Evolutionary conservation across 108 stramenopile genomes (phyloP), one percentile per base, ranked within the genome.

Genomic region (Cyclotella choctawhatcheeana): DNA sequence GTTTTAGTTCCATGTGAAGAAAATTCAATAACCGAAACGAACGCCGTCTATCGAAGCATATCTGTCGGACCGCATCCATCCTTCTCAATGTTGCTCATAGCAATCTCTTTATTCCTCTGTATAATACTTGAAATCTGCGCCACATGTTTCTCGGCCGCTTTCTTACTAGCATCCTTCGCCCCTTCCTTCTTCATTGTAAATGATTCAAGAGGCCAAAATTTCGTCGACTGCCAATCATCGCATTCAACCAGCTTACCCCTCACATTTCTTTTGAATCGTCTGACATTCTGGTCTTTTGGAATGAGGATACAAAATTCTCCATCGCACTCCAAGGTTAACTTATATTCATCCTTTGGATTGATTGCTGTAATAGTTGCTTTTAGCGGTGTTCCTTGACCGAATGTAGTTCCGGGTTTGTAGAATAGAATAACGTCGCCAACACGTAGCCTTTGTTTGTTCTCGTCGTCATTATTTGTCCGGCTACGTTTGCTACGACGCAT

Each of bases 31-130:
- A n/a, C n/a, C n/a, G n/a, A n/a, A n/a, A n/a, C n/a, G n/a, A n/a
- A 43, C 40, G 40, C 40, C 13, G n/a, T 22, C 56, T 58, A 58
- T 18, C 56, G 12, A 34, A 58, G 18, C 56, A 58, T 29, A 34
- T 58, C 56, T 5, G 56, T 58, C 5, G 56, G 56, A 17, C 56
- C 56, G 7, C 56, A 58, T 10, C 56, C 56, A 58, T 58, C 56
- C 32, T 25, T 14, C 7, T 58, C 56, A 58, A 58, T 58, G 1
- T 31, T 34, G 30, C 32, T 25, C 25, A 58, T 58, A 7, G 32
- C 56, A 29, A 32, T 8, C 16, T 31, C 32, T 32, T 32, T 58
- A 18, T 58, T 29, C 56, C 32, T 58, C 0, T 58, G 30, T 17
- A 12, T 58, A 5, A 58, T 58, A 30, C 10, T 22, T 31, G 30